Evolutionary conservation across 2,329 filamentous ascomycete species (phyloP), one percentile per base, ranked within the genome.

Genomic region (Dichotomopilus funicola): DNA sequence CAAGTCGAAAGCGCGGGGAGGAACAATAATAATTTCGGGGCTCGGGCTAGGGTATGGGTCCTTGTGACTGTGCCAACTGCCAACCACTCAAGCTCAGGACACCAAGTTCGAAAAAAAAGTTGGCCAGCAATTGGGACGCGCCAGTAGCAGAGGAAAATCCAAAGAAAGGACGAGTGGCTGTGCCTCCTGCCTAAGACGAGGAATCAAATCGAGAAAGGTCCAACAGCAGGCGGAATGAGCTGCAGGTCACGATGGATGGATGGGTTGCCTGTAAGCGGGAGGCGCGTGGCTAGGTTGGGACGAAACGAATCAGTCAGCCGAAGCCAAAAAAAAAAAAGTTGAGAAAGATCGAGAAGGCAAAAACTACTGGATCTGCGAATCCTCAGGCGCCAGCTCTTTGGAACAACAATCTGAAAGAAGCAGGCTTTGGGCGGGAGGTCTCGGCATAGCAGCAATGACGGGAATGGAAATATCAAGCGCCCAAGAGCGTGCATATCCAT

Each of bases 1-100:
- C 56, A 51, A 27, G 19, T 27, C 19, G 19, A 27, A 61, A 61
- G 60, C 61, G 61, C 61, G 63, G 60, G 62, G 60, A 62, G 57
- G 49, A 55, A 49, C 61, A 64, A 63, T 59, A 64, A 65, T 62
- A 63, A 63, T 64, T 61, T 64, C 59, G 61, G 62, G 48, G 19
- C 19, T 38, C 51, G 46, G 56, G 57, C 58, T 60, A 60, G 62
- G 62, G 61, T 58, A 50, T 61, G 55, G 55, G 38, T 40, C 49
- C 54, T 49, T 54, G 55, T 58, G 57, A 61, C 55, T 59, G 56
- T 56, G 48, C 49, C 59, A 59, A 54, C 57, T 56, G 48, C 49
- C 59, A 59, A 54, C 56, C 57, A 59, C 54, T 55, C 58, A 56
- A 54, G 44, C 35, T 56, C 43, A 27, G 45, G 47, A 47, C 46